A percentile compares a stretch with the other conserved stretches of the same genome.
Conservation (phyloP, 345 rosid species). For the Hibiscus trionum region DNA sequence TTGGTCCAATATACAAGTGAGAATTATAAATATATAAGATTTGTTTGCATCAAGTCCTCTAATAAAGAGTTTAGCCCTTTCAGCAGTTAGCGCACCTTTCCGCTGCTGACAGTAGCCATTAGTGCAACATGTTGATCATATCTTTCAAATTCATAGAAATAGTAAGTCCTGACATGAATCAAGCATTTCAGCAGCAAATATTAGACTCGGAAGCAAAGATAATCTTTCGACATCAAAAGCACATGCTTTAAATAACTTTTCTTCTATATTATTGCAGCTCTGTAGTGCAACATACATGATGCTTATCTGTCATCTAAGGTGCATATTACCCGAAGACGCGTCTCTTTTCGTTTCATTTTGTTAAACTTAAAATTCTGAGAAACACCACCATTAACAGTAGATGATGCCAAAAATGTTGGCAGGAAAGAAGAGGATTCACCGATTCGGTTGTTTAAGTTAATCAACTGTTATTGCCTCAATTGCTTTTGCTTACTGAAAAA, state of each 20-base stretch:
- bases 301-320: background rate
- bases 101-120: background rate
- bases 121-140: background rate
- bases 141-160: background rate
- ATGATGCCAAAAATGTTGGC: background rate
- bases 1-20: background rate
- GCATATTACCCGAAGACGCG: background rate
- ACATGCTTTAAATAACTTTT: background rate
- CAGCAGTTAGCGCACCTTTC: background rate
- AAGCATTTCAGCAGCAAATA: background rate
- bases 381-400: background rate
- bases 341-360: background rate
- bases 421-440: background rate
- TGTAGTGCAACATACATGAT: background rate
- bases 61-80: background rate
- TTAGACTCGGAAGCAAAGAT: too few species aligned
- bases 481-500: background rate
- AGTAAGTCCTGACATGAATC: background rate
- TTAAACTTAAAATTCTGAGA: background rate
- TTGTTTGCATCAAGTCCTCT: background rate
- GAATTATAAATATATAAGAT: background rate
- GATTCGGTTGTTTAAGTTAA: background rate
- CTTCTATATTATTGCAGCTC: background rate
- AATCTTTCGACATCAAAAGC: too few species aligned
- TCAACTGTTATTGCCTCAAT: background rate